Percentiles rank a stretch among this genome's conserved stretches.
phyloP scores from a whole-genome alignment of 495 filamentous ascomycete genomes.

The Coniosporium apollinis region DNA sequence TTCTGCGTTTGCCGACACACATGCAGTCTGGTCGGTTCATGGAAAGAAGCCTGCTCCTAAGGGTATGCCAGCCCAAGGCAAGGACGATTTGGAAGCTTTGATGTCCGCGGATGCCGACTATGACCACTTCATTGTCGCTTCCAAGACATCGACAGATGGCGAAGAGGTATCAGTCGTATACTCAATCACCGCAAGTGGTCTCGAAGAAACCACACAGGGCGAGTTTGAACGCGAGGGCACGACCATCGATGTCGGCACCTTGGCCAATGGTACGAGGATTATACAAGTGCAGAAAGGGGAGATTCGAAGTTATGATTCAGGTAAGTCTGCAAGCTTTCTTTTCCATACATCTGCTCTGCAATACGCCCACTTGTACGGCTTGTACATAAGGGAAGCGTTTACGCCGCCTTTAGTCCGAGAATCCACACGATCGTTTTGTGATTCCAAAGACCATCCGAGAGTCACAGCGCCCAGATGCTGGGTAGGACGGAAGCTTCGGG shows the following conservation, averaged over 20 bases:
- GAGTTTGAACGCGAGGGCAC: slow-evolving; percentile 78
- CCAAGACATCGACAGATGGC: slow-evolving; percentile 34
- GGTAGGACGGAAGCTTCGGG: too few species aligned
- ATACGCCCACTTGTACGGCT: too few species aligned
- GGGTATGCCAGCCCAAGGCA: slow-evolving; percentile 33
- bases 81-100: slow-evolving; percentile 24
- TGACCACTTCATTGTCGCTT: slow-evolving; percentile 54
- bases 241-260: slow-evolving; percentile 64
- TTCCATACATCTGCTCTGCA: too few species aligned
- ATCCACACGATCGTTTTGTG: too few species aligned
- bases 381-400: too few species aligned
- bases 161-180: slow-evolving; percentile 41
- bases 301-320: slow-evolving; percentile 71
- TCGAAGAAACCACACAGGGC: slow-evolving; percentile 48
- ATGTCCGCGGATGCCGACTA: slow-evolving; percentile 32
- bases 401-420: too few species aligned
- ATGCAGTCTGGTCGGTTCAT: slow-evolving; percentile 46
- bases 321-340: slow-evolving; percentile 30
- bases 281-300: slow-evolving; percentile 74
- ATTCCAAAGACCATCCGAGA: too few species aligned
- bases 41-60: slow-evolving; percentile 40
- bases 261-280: slow-evolving; percentile 57
- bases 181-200: slow-evolving; percentile 39
- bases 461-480: too few species aligned
- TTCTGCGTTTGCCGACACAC: slow-evolving; percentile 43